Conservation (phyloP, 2,329 filamentous ascomycete species). For the Keithomyces neogunnii region DNA sequence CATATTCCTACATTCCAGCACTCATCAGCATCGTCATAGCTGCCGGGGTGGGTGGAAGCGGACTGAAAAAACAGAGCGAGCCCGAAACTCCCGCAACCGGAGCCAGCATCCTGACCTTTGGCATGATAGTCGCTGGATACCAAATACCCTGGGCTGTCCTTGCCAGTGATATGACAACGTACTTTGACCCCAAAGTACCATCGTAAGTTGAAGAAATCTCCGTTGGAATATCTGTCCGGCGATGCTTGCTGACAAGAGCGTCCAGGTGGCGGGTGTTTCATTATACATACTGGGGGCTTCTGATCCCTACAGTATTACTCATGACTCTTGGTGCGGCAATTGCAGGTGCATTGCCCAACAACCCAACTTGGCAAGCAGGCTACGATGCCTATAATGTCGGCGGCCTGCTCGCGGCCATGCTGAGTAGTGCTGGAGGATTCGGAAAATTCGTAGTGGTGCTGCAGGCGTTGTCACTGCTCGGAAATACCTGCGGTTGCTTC, state of each 20-base stretch:
- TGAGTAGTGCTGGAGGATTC: slow-evolving; percentile 48
- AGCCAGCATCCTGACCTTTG: slow-evolving; percentile 43
- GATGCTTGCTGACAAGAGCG: slow-evolving; percentile 5
- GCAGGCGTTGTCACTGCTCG: slow-evolving; percentile 47
- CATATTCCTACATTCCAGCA: slow-evolving; percentile 48
- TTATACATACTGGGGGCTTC: slow-evolving; percentile 49
- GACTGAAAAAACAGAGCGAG: slow-evolving; percentile 38
- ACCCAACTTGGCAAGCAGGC: slow-evolving; percentile 43
- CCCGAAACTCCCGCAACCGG: slow-evolving; percentile 33
- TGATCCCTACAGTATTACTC: slow-evolving; percentile 45
- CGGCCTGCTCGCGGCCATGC: slow-evolving; percentile 52
- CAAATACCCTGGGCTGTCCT: slow-evolving; percentile 54
- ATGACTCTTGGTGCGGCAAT: slow-evolving; percentile 60
- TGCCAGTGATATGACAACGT: slow-evolving; percentile 52
- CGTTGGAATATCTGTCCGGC: not conserved
- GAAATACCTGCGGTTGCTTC: slow-evolving; percentile 50
- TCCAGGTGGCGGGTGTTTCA: slow-evolving; percentile 36
- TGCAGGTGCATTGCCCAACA: slow-evolving; percentile 46
- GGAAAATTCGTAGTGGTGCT: slow-evolving; percentile 54
- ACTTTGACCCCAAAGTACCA: slow-evolving; percentile 47
- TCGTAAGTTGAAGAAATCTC: slow-evolving; percentile 25
- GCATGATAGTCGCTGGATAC: slow-evolving; percentile 53
- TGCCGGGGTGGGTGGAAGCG: slow-evolving; percentile 42
- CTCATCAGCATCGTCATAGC: slow-evolving; percentile 46
- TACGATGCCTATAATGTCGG: slow-evolving; percentile 47